Evolutionary conservation across 2,329 filamentous ascomycete genomes (phyloP), one percentile per base, ranked within the genome.

Genomic region (Penicillium palitans): DNA sequence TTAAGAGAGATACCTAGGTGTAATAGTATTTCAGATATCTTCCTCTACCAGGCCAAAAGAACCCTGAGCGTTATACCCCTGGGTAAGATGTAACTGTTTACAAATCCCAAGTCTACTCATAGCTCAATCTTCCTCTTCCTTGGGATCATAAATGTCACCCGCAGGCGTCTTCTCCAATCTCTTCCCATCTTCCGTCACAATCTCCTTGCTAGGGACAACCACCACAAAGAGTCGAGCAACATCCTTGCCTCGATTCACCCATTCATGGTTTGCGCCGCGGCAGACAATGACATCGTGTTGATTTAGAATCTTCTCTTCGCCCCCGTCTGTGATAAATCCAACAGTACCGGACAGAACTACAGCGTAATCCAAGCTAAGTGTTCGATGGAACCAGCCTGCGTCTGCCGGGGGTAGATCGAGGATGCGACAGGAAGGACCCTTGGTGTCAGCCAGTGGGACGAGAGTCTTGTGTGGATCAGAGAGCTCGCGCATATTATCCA

Each of bases 261-360:
- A 83, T 12, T 68, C 66, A 65, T 83, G 80, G 55, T 76, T 80
- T 9, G 71, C 72, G 0, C 79, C 80, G 41, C 75, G 68, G 41
- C 66, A 67, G 17, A 73, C 68, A 55, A 71, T 66, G 15, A 72
- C 61, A 62, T 72, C 70, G 42, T 70, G 68, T 39, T 66, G 61
- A 12, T 61, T 61, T 8, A 71, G 44, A 13, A 60, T 63, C 55
- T 66, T 73, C 57, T 69, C 68, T 9, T 50, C 61, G 4, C 68
- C 72, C 29, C 68, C 67, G 27, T 73, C 70, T 15, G 68, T 66
- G 21, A 68, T 62, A 2, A 71, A 40, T 33, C 60, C 62, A 24
- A 73, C 65, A 4, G 58, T 66, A 0, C 71, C 71, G 24, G 65
- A 62, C 3, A 73, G 53, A 0, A 74, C 61, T 12, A 73, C 64